A percentile compares a stretch with the other conserved stretches of the same genome.
Evolutionary conservation across 345 rosid species (phyloP).

Genomic region (Xanthoceras sorbifolium): DNA sequence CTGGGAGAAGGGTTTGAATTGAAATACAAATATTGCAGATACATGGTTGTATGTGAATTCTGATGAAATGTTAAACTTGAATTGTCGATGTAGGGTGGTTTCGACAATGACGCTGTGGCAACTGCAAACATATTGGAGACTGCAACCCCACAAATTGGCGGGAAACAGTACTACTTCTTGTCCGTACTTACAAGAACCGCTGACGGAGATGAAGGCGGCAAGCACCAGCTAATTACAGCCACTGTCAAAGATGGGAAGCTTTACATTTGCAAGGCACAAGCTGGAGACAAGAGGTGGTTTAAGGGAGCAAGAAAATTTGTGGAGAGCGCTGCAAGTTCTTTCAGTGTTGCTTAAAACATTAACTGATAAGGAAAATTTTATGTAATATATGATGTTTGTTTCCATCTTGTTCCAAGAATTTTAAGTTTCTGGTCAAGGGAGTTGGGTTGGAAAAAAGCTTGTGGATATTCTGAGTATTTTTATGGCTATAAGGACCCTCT

Average conservation of each 20-base stretch:
- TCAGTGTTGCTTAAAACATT: conserved; percentile 67
- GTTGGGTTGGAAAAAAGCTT: conserved; percentile 11
- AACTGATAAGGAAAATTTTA: conserved; percentile 9
- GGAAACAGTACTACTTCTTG: conserved; percentile 63
- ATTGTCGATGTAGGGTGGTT: conserved; percentile 69
- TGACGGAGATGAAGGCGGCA: conserved; percentile 98
- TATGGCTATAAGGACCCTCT: conserved; percentile 14
- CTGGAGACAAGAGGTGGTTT: conserved; percentile 99
- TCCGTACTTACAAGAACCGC: conserved; percentile 91
- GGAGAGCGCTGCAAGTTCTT: conserved; percentile 66
- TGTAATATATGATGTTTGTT: conserved; percentile 30
- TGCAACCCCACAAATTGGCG: conserved; percentile 35
- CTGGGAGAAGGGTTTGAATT: too few relatives aligned
- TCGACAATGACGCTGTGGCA: conserved; percentile 68
- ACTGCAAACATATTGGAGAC: conserved; percentile 80
- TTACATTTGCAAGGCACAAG: conserved; percentile 91
- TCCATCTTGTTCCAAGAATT: neutral
- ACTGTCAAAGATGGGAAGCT: conserved; percentile 76
- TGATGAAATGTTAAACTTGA: neutral
- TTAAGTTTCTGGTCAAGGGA: conserved; percentile 19
- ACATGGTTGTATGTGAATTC: neutral
- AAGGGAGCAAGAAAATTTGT: conserved; percentile 84
- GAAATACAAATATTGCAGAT: neutral
- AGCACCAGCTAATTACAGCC: conserved; percentile 79
- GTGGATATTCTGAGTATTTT: conserved; percentile 14